A percentile compares a stretch with the other conserved stretches of the same genome.
These are phyloP conservation scores for Phaeoacremonium minimum DNA, from an alignment of 2,329 filamentous ascomycete species.

Conservation along the genomic window DNA sequence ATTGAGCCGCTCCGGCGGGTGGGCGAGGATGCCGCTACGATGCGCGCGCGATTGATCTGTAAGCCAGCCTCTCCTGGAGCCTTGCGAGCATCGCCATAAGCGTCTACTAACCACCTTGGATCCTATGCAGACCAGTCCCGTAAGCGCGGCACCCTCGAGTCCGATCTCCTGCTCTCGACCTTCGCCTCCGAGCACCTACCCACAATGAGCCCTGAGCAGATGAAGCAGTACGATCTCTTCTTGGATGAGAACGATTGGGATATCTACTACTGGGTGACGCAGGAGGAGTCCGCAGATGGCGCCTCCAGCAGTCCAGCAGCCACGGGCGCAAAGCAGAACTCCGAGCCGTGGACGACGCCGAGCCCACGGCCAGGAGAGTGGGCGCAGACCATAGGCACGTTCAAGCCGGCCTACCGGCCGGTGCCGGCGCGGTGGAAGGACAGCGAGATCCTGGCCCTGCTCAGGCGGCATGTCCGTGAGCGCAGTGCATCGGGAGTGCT, in stretches of 20 bases:
- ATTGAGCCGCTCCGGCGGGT: conserved; percentile 83
- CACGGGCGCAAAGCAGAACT: conserved; percentile 15
- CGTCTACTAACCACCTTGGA: conserved; percentile 3
- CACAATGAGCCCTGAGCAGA: conserved; percentile 67
- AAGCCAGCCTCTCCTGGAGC: conserved; percentile 21
- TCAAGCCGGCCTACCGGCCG: conserved; percentile 88
- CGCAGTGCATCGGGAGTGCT: conserved; percentile 58
- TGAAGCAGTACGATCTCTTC: conserved; percentile 84
- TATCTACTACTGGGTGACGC: conserved; percentile 99
- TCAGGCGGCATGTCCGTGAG: conserved; percentile 76
- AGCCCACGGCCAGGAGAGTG: conserved; percentile 70
- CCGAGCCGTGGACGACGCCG: conserved; percentile 20
- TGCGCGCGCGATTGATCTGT: conserved; percentile 77
- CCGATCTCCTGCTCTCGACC: conserved; percentile 91
- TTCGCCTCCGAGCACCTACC: conserved; percentile 80
- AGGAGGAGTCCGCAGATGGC: conserved; percentile 63
- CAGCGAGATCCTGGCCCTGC: conserved; percentile 71
- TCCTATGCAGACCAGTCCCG: conserved; percentile 84
- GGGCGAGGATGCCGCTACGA: conserved; percentile 81
- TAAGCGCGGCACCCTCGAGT: conserved; percentile 93
- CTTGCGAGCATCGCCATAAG: background rate
- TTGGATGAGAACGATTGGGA: conserved; percentile 99
- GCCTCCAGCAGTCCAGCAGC: conserved; percentile 38
- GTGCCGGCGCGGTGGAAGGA: conserved; percentile 82
- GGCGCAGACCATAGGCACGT: conserved; percentile 93